Percentiles rank a stretch among this genome's conserved stretches.
phyloP scores from a whole-genome alignment of 164 flowering plant genomes.

The Protea cynaroides region DNA sequence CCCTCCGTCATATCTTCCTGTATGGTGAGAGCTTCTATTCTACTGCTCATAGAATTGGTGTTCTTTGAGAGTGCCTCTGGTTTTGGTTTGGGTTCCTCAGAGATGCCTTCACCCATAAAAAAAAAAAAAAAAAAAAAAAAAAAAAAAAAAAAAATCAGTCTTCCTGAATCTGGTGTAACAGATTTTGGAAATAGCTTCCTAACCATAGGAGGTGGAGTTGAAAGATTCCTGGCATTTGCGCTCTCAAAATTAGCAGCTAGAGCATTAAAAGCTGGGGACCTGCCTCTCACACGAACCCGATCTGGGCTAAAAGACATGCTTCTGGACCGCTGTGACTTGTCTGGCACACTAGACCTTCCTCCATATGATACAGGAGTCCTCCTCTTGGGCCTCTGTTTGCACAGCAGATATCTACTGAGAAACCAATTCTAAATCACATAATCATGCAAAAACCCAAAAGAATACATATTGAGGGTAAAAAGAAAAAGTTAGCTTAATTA shows the following conservation, averaged over 20 bases:
- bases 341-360: slow-evolving; percentile 88
- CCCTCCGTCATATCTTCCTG: slow-evolving; percentile 83
- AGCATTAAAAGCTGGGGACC: slow-evolving; percentile 97
- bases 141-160: slow-evolving; percentile 52
- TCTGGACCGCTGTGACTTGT: slow-evolving; percentile 90
- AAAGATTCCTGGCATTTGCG: slow-evolving; percentile 76
- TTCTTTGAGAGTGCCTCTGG: slow-evolving; percentile 39
- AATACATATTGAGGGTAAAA: background rate
- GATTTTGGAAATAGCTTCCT: slow-evolving; percentile 91
- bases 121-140: no score
- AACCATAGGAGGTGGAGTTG: slow-evolving; percentile 92
- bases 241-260: slow-evolving; percentile 90
- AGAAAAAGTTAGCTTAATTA: background rate
- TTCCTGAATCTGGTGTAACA: slow-evolving; percentile 59
- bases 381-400: slow-evolving; percentile 84
- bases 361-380: slow-evolving; percentile 73
- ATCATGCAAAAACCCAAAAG: background rate
- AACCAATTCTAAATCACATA: background rate
- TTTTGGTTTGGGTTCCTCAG: slow-evolving; percentile 37
- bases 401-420: slow-evolving; percentile 14
- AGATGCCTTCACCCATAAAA: slow-evolving; percentile 38
- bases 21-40: slow-evolving; percentile 58
- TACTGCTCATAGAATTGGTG: slow-evolving; percentile 41
- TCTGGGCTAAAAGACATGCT: slow-evolving; percentile 98
- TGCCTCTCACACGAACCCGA: slow-evolving; percentile 94